Conservation (phyloP, 148 eudicot species). For the Limonium bicolor region DNA sequence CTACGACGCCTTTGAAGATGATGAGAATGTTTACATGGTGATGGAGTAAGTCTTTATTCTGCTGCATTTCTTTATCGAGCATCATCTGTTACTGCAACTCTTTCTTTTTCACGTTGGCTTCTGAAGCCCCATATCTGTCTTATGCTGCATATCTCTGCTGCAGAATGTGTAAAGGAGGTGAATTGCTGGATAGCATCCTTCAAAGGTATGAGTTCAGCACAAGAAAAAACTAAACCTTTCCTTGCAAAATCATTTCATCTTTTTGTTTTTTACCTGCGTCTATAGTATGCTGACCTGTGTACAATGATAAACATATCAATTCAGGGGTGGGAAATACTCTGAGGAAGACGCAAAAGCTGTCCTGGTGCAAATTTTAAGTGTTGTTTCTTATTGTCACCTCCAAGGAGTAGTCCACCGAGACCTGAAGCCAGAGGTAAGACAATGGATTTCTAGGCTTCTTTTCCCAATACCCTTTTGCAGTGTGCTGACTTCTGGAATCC, state of each 20-base stretch:
- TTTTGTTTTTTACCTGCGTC: neutral
- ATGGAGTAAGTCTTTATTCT: slow-evolving; percentile 62
- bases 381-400: slow-evolving; percentile 81
- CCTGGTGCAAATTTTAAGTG: slow-evolving; percentile 83
- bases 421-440: slow-evolving; percentile 83
- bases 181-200: slow-evolving; percentile 76
- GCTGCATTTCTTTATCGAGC: neutral
- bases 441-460: neutral
- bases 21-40: slow-evolving; percentile 67
- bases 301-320: too few species aligned
- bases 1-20: slow-evolving; percentile 83
- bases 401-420: slow-evolving; percentile 99
- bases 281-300: too few species aligned
- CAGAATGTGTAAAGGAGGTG: slow-evolving; percentile 94
- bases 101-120: neutral
- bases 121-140: neutral
- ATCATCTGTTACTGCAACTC: neutral
- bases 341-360: slow-evolving; percentile 91
- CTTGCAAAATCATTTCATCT: too few species aligned
- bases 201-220: slow-evolving; percentile 30
- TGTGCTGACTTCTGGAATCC: too few species aligned
- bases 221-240: too few species aligned
- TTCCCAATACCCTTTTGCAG: too few species aligned
- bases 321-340: slow-evolving; percentile 86
- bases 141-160: neutral